Conservation (phyloP, 345 rosid species). For the Erysimum cheiranthoides region DNA sequence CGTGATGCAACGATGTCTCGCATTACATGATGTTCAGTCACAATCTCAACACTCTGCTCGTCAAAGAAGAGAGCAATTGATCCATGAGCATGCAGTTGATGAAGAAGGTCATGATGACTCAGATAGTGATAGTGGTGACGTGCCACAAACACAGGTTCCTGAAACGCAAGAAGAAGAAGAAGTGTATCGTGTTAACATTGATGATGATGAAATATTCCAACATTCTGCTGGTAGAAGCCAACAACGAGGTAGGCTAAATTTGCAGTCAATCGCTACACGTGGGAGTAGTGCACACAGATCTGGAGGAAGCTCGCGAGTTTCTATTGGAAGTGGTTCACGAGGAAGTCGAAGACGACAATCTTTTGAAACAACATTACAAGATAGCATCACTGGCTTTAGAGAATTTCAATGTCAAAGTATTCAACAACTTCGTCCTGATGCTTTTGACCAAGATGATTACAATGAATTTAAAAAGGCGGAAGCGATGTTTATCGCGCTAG, state of each 20-base stretch:
- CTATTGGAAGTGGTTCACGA: neutral
- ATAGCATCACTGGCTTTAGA: neutral
- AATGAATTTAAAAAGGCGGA: neutral
- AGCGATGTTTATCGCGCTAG: too few species aligned
- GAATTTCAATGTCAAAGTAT: neutral
- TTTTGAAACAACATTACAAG: neutral
- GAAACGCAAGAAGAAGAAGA: neutral
- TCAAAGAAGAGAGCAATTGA: neutral
- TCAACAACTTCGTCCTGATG: neutral
- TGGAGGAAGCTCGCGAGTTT: neutral
- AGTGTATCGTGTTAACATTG: neutral
- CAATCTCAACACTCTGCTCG: neutral
- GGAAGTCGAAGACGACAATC: neutral
- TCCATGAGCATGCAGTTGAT: neutral
- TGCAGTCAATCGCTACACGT: neutral
- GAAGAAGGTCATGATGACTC: neutral
- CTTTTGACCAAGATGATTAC: neutral
- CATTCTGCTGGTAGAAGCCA: neutral
- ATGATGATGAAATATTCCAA: neutral
- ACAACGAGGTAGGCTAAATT: neutral
- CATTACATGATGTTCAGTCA: neutral
- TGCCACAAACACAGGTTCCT: neutral
- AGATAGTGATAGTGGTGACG: neutral
- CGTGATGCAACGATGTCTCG: neutral
- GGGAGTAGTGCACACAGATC: neutral